Conservation (phyloP, 2,329 filamentous ascomycete genomes). For the Diaporthe citri region DNA sequence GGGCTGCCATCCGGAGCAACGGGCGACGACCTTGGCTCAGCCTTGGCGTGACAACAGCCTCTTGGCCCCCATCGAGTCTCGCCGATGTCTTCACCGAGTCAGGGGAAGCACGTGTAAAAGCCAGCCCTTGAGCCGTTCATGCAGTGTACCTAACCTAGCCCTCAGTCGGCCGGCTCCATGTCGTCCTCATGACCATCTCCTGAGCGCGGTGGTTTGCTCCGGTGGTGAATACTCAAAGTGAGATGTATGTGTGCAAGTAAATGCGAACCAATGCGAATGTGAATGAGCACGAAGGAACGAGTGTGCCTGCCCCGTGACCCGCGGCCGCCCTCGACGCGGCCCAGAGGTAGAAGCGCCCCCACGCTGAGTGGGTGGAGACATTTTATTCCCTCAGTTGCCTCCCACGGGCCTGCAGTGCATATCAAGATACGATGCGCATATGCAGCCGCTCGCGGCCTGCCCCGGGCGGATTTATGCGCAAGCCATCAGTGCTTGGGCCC, state of each 20-base stretch:
- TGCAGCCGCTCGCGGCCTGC: slow-evolving; percentile 16
- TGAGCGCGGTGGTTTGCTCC: not conserved
- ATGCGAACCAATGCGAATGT: not conserved
- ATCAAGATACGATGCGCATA: slow-evolving; percentile 6
- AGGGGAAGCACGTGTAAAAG: not conserved
- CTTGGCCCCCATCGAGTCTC: slow-evolving; percentile 18
- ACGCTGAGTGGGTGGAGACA: slow-evolving; percentile 22
- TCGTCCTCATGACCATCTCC: not conserved
- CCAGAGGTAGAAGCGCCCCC: not conserved
- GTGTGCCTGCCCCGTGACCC: not conserved
- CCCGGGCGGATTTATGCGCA: slow-evolving; percentile 17
- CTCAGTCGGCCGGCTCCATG: not conserved
- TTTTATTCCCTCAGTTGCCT: slow-evolving; percentile 28
- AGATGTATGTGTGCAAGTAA: not conserved
- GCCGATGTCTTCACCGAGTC: slow-evolving; percentile 19
- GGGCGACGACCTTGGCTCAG: slow-evolving; percentile 22
- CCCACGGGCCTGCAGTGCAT: not conserved
- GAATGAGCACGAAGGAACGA: not conserved
- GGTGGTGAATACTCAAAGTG: not conserved
- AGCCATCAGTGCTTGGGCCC: not conserved
- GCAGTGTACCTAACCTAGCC: too few species aligned
- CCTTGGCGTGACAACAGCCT: slow-evolving; percentile 32
- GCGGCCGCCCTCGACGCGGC: not conserved
- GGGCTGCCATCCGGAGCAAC: slow-evolving; percentile 3
- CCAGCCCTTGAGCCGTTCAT: not conserved